phyloP scores from a whole-genome alignment of 106 monocot species.

The Allium fistulosum region DNA sequence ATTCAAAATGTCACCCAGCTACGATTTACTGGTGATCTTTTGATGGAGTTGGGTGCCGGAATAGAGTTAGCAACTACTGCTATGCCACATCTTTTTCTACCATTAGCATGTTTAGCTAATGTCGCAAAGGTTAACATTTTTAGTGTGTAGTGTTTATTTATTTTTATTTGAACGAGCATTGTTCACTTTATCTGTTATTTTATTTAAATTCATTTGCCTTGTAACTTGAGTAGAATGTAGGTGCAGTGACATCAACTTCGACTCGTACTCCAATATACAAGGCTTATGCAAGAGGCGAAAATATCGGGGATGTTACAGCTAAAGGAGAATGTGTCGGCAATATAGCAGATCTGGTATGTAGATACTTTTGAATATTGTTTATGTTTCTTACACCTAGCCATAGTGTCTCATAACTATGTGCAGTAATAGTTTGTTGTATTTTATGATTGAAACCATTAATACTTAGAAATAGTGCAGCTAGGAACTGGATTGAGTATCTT shows the following conservation, averaged over 20 bases:
- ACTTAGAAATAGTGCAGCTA: slow-evolving; percentile 32
- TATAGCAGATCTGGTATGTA: slow-evolving; percentile 90
- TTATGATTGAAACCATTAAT: background rate
- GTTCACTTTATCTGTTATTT: background rate
- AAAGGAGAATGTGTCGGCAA: slow-evolving; percentile 99
- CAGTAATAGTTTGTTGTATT: background rate
- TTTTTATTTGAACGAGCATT: too few relatives aligned
- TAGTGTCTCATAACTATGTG: too few relatives aligned
- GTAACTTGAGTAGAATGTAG: slow-evolving; percentile 73
- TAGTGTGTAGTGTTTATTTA: background rate
- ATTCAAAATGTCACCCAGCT: slow-evolving; percentile 39
- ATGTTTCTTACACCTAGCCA: background rate
- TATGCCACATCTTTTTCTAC: slow-evolving; percentile 84
- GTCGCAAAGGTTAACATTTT: slow-evolving; percentile 60
- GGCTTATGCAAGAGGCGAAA: slow-evolving; percentile 95
- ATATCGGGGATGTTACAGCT: slow-evolving; percentile 98
- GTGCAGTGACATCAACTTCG: slow-evolving; percentile 91
- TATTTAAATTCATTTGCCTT: background rate
- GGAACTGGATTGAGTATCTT: slow-evolving; percentile 94
- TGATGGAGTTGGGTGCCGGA: slow-evolving; percentile 97
- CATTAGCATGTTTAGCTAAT: slow-evolving; percentile 94
- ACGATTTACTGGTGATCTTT: slow-evolving; percentile 85
- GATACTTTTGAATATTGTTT: background rate
- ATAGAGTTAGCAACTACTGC: slow-evolving; percentile 90
- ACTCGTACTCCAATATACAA: slow-evolving; percentile 98